These are phyloP conservation scores for Silene uniflora DNA, from an alignment of 148 eudicot genomes.

Conservation along the genomic window DNA sequence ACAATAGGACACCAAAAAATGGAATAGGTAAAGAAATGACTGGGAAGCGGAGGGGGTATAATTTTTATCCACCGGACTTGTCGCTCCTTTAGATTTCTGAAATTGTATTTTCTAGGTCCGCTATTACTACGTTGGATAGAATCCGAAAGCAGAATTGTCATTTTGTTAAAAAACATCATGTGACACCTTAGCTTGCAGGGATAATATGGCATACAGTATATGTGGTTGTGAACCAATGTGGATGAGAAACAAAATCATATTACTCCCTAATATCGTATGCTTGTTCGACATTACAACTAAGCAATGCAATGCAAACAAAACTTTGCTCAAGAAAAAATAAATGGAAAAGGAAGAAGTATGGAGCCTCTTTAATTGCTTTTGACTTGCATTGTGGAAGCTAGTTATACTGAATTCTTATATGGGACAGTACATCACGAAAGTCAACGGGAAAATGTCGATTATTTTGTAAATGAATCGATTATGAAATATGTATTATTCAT, in stretches of 20 bases:
- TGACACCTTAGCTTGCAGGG: slow-evolving; percentile 19
- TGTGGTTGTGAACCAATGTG: slow-evolving; percentile 15
- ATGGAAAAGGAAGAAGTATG: not conserved
- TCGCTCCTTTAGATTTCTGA: not conserved
- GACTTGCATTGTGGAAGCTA: slow-evolving; percentile 4
- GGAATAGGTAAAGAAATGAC: too few species aligned
- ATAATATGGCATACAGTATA: not conserved
- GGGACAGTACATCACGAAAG: not conserved
- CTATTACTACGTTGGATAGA: not conserved
- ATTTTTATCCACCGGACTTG: not conserved
- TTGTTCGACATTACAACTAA: slow-evolving; percentile 9
- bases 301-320: not conserved
- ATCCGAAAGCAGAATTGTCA: slow-evolving; percentile 22
- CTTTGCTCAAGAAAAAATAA: too few species aligned
- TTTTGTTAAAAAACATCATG: slow-evolving; percentile 15
- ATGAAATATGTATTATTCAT: too few species aligned
- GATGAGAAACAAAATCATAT: slow-evolving; percentile 8
- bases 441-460: too few species aligned
- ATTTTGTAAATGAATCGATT: too few species aligned
- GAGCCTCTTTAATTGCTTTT: not conserved
- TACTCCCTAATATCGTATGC: not conserved
- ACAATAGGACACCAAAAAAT: too few species aligned
- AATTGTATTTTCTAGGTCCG: not conserved
- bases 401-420: not conserved
- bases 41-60: too few species aligned